A percentile compares a stretch with the other conserved stretches of the same genome.
These are phyloP conservation scores for Scheffersomyces amazonensis DNA, from an alignment of 805 yeast genomes.

Conservation along the genomic window DNA sequence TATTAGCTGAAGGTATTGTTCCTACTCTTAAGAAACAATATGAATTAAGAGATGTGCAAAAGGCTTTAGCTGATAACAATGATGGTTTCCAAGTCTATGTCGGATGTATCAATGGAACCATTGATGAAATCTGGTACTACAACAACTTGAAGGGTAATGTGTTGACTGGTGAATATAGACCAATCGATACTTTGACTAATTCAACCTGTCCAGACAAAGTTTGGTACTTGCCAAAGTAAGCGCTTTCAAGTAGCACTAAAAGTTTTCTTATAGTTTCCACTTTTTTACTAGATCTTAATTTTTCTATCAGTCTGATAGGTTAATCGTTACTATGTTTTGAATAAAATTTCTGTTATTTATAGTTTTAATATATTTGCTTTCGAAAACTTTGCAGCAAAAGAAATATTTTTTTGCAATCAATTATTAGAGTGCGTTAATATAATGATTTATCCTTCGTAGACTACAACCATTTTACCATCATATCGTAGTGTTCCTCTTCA, in stretches of 20 bases:
- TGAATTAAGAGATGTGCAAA: constrained; percentile 25
- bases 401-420: no score
- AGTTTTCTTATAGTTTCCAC: not conserved
- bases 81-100: constrained; percentile 32
- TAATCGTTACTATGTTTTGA: no score
- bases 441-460: no score
- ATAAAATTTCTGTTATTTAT: no score
- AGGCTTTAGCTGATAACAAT: constrained; percentile 29
- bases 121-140: constrained; percentile 81
- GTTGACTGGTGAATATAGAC: constrained; percentile 55
- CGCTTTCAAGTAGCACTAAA: not conserved
- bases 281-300: no score
- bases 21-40: constrained; percentile 34
- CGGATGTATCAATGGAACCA: constrained; percentile 34
- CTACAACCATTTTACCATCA: no score
- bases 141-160: constrained; percentile 75
- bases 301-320: no score
- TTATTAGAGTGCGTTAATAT: no score
- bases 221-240: constrained; percentile 17
- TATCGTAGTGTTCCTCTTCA: no score
- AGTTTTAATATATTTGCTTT: no score
- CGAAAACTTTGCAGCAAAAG: no score
- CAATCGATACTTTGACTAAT: constrained; percentile 55
- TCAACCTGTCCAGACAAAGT: constrained; percentile 65
- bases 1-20: constrained; percentile 31